These are phyloP conservation scores for Pseudocercospora crystallina DNA, from an alignment of 2,329 filamentous ascomycete species.

Conservation along the genomic window DNA sequence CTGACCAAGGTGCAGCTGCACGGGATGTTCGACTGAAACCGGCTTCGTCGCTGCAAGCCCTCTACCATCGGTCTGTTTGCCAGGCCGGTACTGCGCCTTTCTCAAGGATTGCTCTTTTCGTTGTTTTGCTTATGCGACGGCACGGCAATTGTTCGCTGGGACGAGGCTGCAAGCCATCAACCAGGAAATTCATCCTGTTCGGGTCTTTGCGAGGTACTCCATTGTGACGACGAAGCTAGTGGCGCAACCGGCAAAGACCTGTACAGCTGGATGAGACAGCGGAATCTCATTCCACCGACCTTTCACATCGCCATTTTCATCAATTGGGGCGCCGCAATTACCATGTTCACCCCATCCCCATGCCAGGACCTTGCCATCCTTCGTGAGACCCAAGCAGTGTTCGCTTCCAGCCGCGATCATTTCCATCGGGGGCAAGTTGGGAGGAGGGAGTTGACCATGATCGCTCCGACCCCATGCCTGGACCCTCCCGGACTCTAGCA, in stretches of 20 bases:
- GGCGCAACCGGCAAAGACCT: conserved; percentile 81
- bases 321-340: conserved; percentile 75
- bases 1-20: conserved; percentile 34
- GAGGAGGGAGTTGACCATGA: conserved; percentile 74
- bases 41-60: not conserved
- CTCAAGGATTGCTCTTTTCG: not conserved
- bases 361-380: conserved; percentile 64
- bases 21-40: conserved; percentile 40
- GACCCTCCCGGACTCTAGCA: conserved; percentile 61
- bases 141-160: not conserved
- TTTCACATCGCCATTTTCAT: conserved; percentile 65
- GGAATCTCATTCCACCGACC: conserved; percentile 68
- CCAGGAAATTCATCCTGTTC: not conserved
- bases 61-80: too few species aligned
- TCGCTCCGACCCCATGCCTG: conserved; percentile 81
- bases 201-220: not conserved
- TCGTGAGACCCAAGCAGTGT: conserved; percentile 74
- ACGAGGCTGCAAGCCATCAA: not conserved
- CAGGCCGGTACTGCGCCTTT: too few species aligned
- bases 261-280: conserved; percentile 53
- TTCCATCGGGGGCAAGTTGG: conserved; percentile 57
- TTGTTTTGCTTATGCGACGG: too few species aligned
- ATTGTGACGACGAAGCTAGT: conserved; percentile 73
- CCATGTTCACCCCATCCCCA: conserved; percentile 99
- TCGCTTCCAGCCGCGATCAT: conserved; percentile 84